Base-by-base conservation (phyloP, 495 filamentous ascomycete genomes). In the Xylaria scruposa region DNA sequence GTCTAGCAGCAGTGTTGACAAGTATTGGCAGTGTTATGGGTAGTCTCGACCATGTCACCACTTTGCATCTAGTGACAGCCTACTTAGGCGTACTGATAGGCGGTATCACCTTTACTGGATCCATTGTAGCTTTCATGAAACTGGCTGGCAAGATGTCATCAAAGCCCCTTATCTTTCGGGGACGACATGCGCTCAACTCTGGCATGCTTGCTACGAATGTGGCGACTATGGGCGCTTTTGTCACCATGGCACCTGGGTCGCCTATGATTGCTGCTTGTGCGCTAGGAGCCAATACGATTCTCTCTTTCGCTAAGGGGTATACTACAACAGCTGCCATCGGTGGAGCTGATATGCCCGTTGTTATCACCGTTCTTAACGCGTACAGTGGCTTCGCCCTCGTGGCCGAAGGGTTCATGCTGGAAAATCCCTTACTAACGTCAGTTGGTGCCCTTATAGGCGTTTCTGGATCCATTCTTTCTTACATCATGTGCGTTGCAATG, bases 301-400 rank as follows among this genome's bases (percentile, higher is more conserved):
- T 95, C 15, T 93, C 91, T 58, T 95, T 95, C 83, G 73, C 92
- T 69, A 94, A 95, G 76, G 93, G 93, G 4, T 94, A 87, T 74
- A 95, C 93, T 13, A 94, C 93, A 2, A 95, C 93, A 0, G 84
- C 93, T 42, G 92, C 91, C 12, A 94, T 95, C 77, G 93, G 93
- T 13, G 93, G 92, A n/a, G 93, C 92, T 5, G 92, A 94, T 76
- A 94, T 94, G 92, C 92, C 92, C 19, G 93, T 95, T 21, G 93
- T 94, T 24, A 94, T 95, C 71, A 95, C 92, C 0, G 92, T 94
- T 8, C 83, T 95, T 17, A 95, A 95, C 76, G 93, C 93, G 4
- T 95, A 94, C 75, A 93, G 91, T 54, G 93, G 93, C 10, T 95
- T 95, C 70, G 93, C 93, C 0, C 82, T 95, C 42, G 91, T 95